Percentiles rank a stretch among this genome's conserved stretches.
phyloP scores from a whole-genome alignment of 2,329 filamentous ascomycete genomes.

The Paraphaeosphaeria minitans region DNA sequence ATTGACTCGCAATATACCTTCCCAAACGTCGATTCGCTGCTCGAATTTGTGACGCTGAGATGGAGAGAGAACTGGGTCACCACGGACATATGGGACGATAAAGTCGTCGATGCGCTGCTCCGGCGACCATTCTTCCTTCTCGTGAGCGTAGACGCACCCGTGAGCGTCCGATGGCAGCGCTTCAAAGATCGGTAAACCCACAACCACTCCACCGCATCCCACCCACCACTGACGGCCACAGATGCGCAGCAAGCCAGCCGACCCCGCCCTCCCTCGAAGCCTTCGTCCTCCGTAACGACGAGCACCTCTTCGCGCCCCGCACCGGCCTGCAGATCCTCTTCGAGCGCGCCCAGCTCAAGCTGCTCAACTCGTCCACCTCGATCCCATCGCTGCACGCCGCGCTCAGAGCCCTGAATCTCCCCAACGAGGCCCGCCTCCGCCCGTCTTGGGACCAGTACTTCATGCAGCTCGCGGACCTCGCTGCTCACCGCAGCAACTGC shows the following conservation, averaged over 20 bases:
- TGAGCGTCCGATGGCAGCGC: slow-evolving; percentile 81
- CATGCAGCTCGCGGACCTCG: slow-evolving; percentile 93
- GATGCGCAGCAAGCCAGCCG: slow-evolving; percentile 55
- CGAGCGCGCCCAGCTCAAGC: slow-evolving; percentile 78
- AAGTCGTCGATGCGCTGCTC: slow-evolving; percentile 73
- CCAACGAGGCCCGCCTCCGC: slow-evolving; percentile 77
- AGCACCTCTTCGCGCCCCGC: slow-evolving; percentile 71
- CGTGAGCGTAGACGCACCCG: slow-evolving; percentile 87
- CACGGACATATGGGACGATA: slow-evolving; percentile 77
- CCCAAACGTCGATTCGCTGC: slow-evolving; percentile 65
- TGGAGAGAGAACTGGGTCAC: slow-evolving; percentile 88
- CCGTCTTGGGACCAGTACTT: slow-evolving; percentile 98
- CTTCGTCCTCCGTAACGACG: slow-evolving; percentile 70
- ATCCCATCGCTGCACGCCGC: slow-evolving; percentile 73
- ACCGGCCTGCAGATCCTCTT: slow-evolving; percentile 76
- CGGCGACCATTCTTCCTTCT: slow-evolving; percentile 91
- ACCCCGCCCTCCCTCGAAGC: slow-evolving; percentile 61
- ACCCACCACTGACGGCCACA: slow-evolving; percentile 22
- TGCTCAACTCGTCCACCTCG: slow-evolving; percentile 82
- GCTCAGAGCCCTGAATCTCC: slow-evolving; percentile 75
- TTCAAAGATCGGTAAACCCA: slow-evolving; percentile 62
- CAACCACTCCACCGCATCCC: not conserved
- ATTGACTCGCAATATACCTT: slow-evolving; percentile 45
- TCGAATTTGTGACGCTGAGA: slow-evolving; percentile 82
- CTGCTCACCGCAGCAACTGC: slow-evolving; percentile 89